phyloP scores from a whole-genome alignment of 2,329 filamentous ascomycete species.

The Samsoniella hepiali region DNA sequence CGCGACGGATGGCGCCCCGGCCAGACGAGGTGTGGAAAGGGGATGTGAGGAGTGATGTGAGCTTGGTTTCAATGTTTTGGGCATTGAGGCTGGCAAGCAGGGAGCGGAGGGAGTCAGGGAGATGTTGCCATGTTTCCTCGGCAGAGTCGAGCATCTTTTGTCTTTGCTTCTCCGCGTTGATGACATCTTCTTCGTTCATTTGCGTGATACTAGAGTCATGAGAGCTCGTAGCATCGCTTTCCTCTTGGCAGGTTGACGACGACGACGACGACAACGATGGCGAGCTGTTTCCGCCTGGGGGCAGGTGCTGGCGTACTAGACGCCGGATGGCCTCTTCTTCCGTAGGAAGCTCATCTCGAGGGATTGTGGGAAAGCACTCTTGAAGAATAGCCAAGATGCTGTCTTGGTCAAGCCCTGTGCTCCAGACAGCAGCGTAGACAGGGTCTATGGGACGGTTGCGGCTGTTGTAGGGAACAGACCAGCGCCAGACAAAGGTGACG shows the following conservation, averaged over 20 bases:
- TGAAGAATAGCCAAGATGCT: constrained; percentile 13
- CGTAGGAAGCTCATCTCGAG: constrained; percentile 15
- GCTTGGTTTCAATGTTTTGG: constrained; percentile 20
- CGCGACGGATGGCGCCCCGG: constrained; percentile 15
- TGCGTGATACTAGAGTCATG: background rate
- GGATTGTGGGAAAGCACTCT: constrained; percentile 14
- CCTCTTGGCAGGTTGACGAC: background rate
- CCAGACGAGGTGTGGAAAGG: constrained; percentile 21
- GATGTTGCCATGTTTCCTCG: constrained; percentile 22
- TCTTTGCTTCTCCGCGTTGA: background rate
- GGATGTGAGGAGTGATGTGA: constrained; percentile 12
- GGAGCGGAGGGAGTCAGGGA: constrained; percentile 11
- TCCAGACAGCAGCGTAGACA: constrained; percentile 21
- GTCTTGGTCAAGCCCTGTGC: background rate
- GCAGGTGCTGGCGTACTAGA: constrained; percentile 17
- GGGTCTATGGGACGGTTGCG: constrained; percentile 21
- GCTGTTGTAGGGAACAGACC: constrained; percentile 23
- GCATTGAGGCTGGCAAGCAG: constrained; percentile 21
- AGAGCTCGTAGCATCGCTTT: background rate
- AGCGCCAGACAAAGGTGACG: constrained; percentile 21
- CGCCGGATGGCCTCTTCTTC: constrained; percentile 19
- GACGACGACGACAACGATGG: background rate
- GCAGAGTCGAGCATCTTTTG: constrained; percentile 13
- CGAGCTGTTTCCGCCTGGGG: background rate
- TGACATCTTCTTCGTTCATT: background rate